A percentile compares a stretch with the other conserved stretches of the same genome.
Evolutionary conservation across 2,329 filamentous ascomycete genomes (phyloP).

Genomic region (Basipetospora chlamydospora): DNA sequence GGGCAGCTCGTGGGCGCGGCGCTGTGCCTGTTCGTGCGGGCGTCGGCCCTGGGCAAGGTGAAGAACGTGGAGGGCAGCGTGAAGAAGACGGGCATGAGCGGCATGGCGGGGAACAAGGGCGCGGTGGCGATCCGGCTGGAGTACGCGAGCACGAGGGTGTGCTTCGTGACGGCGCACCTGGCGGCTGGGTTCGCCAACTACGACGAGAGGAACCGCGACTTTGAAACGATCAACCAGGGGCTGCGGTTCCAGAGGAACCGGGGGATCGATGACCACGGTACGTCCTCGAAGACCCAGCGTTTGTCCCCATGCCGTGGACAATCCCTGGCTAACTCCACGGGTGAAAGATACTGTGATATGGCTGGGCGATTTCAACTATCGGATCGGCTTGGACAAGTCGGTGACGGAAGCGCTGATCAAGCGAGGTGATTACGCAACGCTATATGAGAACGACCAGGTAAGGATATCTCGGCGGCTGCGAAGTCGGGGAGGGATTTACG

Average conservation of each 20-base stretch:
- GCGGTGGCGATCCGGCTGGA: slow-evolving; percentile 94
- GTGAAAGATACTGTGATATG: slow-evolving; percentile 60
- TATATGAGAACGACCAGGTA: slow-evolving; percentile 88
- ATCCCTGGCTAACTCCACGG: too few species aligned
- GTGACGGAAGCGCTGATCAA: slow-evolving; percentile 61
- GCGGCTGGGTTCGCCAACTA: slow-evolving; percentile 95
- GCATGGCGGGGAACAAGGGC: slow-evolving; percentile 96
- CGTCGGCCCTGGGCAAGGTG: slow-evolving; percentile 61
- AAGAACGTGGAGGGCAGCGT: slow-evolving; percentile 95
- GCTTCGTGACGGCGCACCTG: slow-evolving; percentile 91
- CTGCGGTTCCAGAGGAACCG: slow-evolving; percentile 83
- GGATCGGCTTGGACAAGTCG: slow-evolving; percentile 73
- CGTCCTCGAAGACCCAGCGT: slow-evolving; percentile 7
- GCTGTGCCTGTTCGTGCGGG: slow-evolving; percentile 78
- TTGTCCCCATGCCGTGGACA: too few species aligned
- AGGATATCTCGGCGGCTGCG: too few species aligned
- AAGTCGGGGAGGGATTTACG: too few species aligned
- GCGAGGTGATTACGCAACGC: slow-evolving; percentile 54
- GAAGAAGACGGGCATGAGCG: slow-evolving; percentile 89
- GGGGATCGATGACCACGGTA: slow-evolving; percentile 79
- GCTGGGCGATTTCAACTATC: slow-evolving; percentile 97
- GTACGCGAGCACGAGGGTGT: slow-evolving; percentile 81
- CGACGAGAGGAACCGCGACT: slow-evolving; percentile 89
- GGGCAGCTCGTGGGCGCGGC: slow-evolving; percentile 92
- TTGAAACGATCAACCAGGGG: slow-evolving; percentile 74